Evolutionary conservation across 2,329 filamentous ascomycete species (phyloP), one percentile per base, ranked within the genome.

Genomic region (Ascochyta pisi): DNA sequence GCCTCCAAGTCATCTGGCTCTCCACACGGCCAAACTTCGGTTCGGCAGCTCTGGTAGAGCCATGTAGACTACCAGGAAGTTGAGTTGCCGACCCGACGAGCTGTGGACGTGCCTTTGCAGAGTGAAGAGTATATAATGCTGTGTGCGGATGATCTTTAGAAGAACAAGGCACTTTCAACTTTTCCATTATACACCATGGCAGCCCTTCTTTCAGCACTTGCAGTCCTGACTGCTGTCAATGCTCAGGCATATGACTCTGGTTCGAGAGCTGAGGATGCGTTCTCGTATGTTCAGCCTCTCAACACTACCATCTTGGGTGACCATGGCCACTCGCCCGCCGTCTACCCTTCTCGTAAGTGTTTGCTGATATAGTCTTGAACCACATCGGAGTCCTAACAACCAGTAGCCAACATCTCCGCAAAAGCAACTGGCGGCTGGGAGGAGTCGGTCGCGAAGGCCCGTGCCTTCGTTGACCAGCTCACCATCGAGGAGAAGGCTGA

Each of bases 361-460:
- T 47, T 50, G 42, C 2, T 9, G 4, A 9, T 16, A 12, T 13
- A 10, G 1, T 16, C 16, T 16, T 6, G 3, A 19, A 39, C 15
- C 33, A 22, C 24, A 13, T 29, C 12, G 16, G 4, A 16, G 16
- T n/a, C 19, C 60, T 68, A 86, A 89, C 41, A 39, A 8, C 13
- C 19, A 9, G 7, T 33, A 71, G 70, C 70, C 39, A 70, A 72
- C 31, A 61, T 63, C 33, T 69, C 70, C 13, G 69, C 70, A 33
- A 48, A 46, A 39, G 70, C 70, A 38, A 53, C 51, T 45, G 70
- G 69, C 24, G 71, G 69, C 43, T 74, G 71, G 71, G 68, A 73
- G 44, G 67, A 52, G 38, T 70, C 70, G 12, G 50, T 72, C n/a
- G 57, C 64, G 26, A 72, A 73, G 50, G 71, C 70, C n/a, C 64